Percentiles rank a stretch among this genome's conserved stretches.
phyloP scores from a whole-genome alignment of 805 yeast genomes.

The Pichia eremophila region DNA sequence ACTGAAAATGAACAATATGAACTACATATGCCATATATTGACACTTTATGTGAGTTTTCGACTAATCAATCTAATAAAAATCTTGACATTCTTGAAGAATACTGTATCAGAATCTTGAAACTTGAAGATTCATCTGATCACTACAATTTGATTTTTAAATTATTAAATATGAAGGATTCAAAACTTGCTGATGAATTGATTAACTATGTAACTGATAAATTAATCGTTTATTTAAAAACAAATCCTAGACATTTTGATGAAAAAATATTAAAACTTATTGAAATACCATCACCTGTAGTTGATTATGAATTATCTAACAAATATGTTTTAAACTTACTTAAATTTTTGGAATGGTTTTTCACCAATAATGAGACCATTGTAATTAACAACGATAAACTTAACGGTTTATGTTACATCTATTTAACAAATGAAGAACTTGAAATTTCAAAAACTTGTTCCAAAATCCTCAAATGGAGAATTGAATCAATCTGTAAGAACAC shows the following conservation, averaged over 20 bases:
- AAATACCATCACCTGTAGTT: background rate
- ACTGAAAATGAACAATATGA: background rate
- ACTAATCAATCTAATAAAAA: conserved; percentile 5
- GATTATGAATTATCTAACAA: conserved; percentile 3
- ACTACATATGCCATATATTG: conserved; percentile 6
- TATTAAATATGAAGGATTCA: conserved; percentile 24
- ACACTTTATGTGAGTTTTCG: conserved; percentile 17
- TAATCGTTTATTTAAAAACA: conserved; percentile 2
- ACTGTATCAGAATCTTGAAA: conserved; percentile 4
- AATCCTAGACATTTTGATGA: conserved; percentile 14
- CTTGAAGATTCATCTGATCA: background rate
- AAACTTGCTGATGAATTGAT: conserved; percentile 15
- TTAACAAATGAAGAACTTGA: conserved; percentile 30
- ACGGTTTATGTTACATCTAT: conserved; percentile 25
- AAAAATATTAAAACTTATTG: background rate
- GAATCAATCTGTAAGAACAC: conserved; percentile 19
- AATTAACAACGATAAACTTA: conserved; percentile 10
- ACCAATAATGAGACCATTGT: conserved; percentile 15
- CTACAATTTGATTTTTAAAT: conserved; percentile 9
- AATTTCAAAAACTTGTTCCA: conserved; percentile 30
- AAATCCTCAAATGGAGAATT: conserved; percentile 48
- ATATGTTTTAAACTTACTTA: conserved; percentile 17
- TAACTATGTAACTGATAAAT: conserved; percentile 1
- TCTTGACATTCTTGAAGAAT: conserved; percentile 3
- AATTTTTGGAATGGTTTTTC: conserved; percentile 31